Percentiles rank a stretch among this genome's conserved stretches.
Evolutionary conservation across 305 asterid genomes (phyloP).

Genomic region (Rubia peregrina): DNA sequence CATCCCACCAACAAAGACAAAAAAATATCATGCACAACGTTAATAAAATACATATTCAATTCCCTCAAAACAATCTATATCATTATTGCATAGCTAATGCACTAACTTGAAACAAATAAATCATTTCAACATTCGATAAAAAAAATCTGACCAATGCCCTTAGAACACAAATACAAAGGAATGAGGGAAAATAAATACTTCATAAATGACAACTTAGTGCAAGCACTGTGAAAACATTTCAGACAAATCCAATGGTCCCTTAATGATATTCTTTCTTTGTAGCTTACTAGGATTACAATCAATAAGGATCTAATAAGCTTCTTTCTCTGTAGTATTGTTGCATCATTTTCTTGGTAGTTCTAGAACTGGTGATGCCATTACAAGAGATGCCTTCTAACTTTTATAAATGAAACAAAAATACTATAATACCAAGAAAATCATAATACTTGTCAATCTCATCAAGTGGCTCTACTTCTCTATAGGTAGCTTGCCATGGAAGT

Average conservation of each 20-base stretch:
- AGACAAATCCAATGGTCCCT: not conserved
- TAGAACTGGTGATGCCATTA: too few species aligned
- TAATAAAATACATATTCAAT: not conserved
- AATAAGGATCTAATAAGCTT: not conserved
- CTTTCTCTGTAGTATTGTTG: too few species aligned
- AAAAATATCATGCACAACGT: not conserved
- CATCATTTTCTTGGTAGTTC: too few species aligned
- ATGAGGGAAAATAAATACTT: not conserved
- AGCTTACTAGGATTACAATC: not conserved
- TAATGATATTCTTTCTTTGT: not conserved
- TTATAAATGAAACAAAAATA: too few species aligned
- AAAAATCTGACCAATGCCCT: not conserved
- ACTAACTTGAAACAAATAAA: not conserved
- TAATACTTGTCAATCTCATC: too few species aligned
- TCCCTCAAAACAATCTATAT: not conserved
- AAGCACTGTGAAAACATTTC: too few species aligned
- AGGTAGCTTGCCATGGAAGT: too few species aligned
- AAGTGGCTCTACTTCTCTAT: too few species aligned
- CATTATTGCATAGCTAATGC: not conserved
- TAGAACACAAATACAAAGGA: not conserved
- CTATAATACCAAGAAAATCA: too few species aligned
- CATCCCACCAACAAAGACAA: too few species aligned
- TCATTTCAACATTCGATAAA: not conserved
- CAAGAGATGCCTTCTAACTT: too few species aligned
- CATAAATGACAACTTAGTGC: not conserved